A percentile compares a stretch with the other conserved stretches of the same genome.
These are phyloP conservation scores for Parathielavia hyrcaniae DNA, from an alignment of 495 filamentous ascomycete genomes.

Conservation along the genomic window DNA sequence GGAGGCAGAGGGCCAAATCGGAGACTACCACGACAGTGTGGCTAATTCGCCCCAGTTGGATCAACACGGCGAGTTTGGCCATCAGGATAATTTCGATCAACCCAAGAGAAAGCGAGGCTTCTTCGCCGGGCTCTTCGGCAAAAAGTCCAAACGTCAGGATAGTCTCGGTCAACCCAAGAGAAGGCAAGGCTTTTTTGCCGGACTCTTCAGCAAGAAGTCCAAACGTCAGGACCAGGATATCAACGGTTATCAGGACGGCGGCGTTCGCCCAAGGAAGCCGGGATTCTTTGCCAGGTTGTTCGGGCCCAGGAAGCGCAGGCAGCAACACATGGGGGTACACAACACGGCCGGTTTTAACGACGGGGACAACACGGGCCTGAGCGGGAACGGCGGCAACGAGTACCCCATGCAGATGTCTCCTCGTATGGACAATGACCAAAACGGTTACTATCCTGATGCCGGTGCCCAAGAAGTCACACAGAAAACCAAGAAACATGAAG, in stretches of 20 bases:
- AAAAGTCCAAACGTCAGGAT: no score
- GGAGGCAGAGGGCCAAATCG: not conserved
- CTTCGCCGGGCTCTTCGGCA: no score
- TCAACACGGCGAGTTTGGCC: not conserved
- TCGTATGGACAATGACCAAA: not conserved
- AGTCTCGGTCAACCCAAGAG: not conserved
- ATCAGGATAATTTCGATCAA: not conserved
- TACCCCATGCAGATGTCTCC: not conserved
- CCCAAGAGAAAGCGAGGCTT: not conserved
- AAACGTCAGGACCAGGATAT: not conserved
- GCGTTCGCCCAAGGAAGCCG: not conserved
- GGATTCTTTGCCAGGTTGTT: not conserved
- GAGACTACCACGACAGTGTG: not conserved
- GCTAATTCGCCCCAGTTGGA: not conserved
- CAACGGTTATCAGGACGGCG: not conserved
- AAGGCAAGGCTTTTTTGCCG: not conserved
- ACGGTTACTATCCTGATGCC: not conserved
- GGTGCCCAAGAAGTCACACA: not conserved
- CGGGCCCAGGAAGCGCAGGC: not conserved
- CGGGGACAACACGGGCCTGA: not conserved
- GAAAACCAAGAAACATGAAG: not conserved
- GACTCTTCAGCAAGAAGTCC: not conserved
- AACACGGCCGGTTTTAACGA: not conserved
- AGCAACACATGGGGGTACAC: not conserved
- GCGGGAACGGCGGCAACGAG: not conserved